These are phyloP conservation scores for Exsudoporus frostii DNA, from an alignment of 768 basidiomycete species.

Conservation along the genomic window DNA sequence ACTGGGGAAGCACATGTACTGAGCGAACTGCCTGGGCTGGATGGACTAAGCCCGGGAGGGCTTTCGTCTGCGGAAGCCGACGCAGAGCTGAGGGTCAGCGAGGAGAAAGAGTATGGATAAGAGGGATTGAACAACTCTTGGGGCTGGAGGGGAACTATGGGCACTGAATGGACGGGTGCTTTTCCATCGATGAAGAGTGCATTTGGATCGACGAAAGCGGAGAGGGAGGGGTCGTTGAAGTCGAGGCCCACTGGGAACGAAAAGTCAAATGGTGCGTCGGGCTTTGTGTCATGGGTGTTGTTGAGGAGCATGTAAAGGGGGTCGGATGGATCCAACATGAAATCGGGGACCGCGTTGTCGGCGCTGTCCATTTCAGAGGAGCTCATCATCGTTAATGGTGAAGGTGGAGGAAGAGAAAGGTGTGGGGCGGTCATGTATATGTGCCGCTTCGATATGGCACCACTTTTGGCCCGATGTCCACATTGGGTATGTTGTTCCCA, in stretches of 20 bases:
- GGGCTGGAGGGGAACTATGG: constrained; percentile 23
- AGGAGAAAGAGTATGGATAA: constrained; percentile 45
- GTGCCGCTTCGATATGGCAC: constrained; percentile 15
- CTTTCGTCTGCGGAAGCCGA: constrained; percentile 32
- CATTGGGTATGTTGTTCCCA: constrained; percentile 26
- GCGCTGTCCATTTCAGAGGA: constrained; percentile 9
- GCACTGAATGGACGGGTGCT: constrained; percentile 9
- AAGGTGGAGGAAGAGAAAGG: not conserved
- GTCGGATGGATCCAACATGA: constrained; percentile 53
- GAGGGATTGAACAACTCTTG: constrained; percentile 28
- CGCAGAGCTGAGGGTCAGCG: constrained; percentile 31
- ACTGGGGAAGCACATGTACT: constrained; percentile 32
- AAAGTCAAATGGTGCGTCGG: constrained; percentile 38
- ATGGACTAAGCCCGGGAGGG: constrained; percentile 19
- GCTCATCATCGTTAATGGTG: constrained; percentile 17
- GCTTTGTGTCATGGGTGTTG: constrained; percentile 36
- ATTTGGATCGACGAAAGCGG: constrained; percentile 63
- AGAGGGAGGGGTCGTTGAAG: constrained; percentile 42
- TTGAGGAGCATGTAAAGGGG: constrained; percentile 58
- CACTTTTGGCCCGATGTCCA: constrained; percentile 13
- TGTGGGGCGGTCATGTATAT: not conserved
- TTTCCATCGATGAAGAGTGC: constrained; percentile 48
- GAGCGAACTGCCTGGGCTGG: constrained; percentile 28
- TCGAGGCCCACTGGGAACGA: constrained; percentile 57
- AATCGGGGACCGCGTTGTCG: constrained; percentile 32